A percentile compares a stretch with the other conserved stretches of the same genome.
These are phyloP conservation scores for Phytophthora syringae DNA, from an alignment of 352 stramenopile species.

Conservation along the genomic window DNA sequence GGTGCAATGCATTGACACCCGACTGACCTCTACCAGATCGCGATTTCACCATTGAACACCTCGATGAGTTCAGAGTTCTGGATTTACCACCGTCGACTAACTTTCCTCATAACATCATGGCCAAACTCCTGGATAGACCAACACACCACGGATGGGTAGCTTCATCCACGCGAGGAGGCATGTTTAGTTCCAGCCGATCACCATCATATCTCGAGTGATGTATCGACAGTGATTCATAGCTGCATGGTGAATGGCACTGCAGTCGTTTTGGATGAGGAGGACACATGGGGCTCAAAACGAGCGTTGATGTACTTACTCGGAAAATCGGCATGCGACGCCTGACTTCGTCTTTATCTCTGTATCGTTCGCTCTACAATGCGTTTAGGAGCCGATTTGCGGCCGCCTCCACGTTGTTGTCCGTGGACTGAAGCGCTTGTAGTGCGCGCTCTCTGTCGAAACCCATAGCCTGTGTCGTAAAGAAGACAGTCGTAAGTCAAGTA, in stretches of 20 bases:
- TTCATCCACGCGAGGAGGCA: neutral
- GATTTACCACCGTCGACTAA: constrained; percentile 13
- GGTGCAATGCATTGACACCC: constrained; percentile 10
- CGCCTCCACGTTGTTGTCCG: constrained; percentile 89
- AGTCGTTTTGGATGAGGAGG: neutral
- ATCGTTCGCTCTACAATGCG: constrained; percentile 44
- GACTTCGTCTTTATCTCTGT: constrained; percentile 17
- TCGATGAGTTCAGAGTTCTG: constrained; percentile 21
- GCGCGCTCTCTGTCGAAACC: constrained; percentile 77
- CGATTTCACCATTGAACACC: constrained; percentile 7
- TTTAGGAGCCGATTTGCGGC: constrained; percentile 87
- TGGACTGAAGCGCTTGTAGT: constrained; percentile 72
- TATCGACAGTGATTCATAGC: constrained; percentile 3
- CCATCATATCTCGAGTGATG: neutral
- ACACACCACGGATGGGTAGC: constrained; percentile 4
- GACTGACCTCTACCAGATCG: constrained; percentile 22
- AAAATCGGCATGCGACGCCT: constrained; percentile 19
- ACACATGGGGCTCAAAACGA: neutral
- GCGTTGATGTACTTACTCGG: constrained; percentile 25
- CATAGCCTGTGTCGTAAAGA: constrained; percentile 47
- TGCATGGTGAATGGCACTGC: neutral
- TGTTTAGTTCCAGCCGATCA: neutral
- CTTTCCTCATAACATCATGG: constrained; percentile 14
- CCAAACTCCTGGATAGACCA: constrained; percentile 12
- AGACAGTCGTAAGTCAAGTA: constrained; percentile 11